Evolutionary conservation across 495 filamentous ascomycete species (phyloP), one percentile per base, ranked within the genome.

Genomic region (Sporormia fimetaria): DNA sequence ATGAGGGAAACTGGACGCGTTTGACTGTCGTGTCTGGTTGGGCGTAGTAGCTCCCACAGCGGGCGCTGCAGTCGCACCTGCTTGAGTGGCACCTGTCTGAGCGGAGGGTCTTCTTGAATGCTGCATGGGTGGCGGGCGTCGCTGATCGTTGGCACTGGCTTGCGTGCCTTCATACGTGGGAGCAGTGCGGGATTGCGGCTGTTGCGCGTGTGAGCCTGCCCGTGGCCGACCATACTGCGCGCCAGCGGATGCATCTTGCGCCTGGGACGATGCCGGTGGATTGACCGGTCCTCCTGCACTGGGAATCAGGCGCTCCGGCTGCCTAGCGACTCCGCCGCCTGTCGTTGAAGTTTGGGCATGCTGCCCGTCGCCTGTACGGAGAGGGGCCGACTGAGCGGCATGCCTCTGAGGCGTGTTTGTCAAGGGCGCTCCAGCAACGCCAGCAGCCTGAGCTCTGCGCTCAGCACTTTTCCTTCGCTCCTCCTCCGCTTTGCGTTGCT

Each of bases 1-100:
- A 63, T 98, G 92, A 11, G 92, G 90, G 58, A 96, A 93, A 2
- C 79, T 69, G 32, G 74, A 69, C 2, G 37, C 37, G 17, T 35
- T 51, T 22, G 44, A 40, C 16, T 53, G 39, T 12, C 42, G 37
- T 33, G 47, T 30, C 34, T 46, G 47, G 7, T 23, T 38, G n/a
- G 28, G 33, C 18, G 37, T 40, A 26, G 44, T 36, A 33, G 49
- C 40, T 9, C 29, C 33, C 3, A 30, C 34, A 21, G 37, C 26
- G 2, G 36, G 36, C 10, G 33, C 51, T 1, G 25, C 21, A 21
- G 35, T 17, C 16, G 37, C 37, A 6, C 43, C 25, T n/a, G 46
- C 21, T 41, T 51, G 42, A 25, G 45, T 31, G 21, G 49, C n/a
- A 10, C 32, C 42, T 20, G 43, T 29, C 16, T 32, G 9, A 9